Evolutionary conservation across 768 basidiomycete genomes (phyloP), one percentile per base, ranked within the genome.

Genomic region (Rhodotorula sphaerocarpa): DNA sequence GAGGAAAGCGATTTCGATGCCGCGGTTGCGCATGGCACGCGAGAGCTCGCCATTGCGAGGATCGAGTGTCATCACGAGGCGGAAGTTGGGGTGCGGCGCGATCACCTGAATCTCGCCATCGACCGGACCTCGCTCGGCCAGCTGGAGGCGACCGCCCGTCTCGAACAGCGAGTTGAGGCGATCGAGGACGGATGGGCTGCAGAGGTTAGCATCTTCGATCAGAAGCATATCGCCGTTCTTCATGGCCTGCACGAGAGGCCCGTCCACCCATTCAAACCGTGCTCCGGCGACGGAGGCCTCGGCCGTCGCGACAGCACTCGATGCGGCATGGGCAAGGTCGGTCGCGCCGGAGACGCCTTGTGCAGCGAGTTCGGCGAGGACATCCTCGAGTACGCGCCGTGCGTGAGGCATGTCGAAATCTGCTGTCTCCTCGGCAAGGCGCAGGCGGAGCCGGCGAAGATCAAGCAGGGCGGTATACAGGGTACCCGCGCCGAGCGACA

Each of bases 21-120:
- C 93, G 59, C 95, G 84, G 76, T 99, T 99, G 30, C 95, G 86
- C 95, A 99, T 99, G 3, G 95, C 95, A 42, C 95, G 81, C 3
- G 95, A 97, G 16, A 97, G 78, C 75, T 99, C 95, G 48, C 95
- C 95, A 65, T 86, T 81, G 65, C 85, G 84, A 33, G 90, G 87
- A 73, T 99, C 89, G 55, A 92, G 84, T 3, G 85, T 83, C 90
- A 99, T 93, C 76, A 97, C 86, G 9, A 99, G 78, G 31, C 92
- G 82, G 77, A 99, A 99, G 69, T 85, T 79, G 3, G 86, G 83
- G 73, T 97, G 92, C 3, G 95, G 92, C 45, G 75, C 78, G 65
- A 97, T 76, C 55, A 84, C 74, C 70, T 90, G 83, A 4, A 90
- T 82, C 27, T 79, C 76, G 30, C 88, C 90, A 62, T 86, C 77